These are phyloP conservation scores for Stygiomarasmius scandens DNA, from an alignment of 1,284 basidiomycete species.

Conservation along the genomic window DNA sequence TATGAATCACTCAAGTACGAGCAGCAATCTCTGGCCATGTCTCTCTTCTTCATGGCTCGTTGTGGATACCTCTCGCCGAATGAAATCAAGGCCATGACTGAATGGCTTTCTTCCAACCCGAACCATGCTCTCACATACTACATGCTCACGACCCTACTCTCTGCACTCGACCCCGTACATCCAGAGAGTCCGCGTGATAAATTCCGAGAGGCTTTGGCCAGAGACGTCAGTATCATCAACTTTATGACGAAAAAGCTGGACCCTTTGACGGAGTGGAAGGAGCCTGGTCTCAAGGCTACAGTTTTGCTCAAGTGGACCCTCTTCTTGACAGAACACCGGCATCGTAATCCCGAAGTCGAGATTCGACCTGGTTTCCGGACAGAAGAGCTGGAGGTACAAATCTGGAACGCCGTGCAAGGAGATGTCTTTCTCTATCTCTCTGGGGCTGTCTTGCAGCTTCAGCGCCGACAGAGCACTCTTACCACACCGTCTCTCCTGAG, in stretches of 20 bases:
- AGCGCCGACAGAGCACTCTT: conserved; percentile 44
- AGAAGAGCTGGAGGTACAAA: conserved; percentile 78
- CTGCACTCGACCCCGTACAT: conserved; percentile 70
- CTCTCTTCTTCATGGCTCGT: conserved; percentile 66
- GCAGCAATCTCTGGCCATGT: conserved; percentile 62
- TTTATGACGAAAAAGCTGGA: conserved; percentile 63
- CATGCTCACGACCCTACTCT: conserved; percentile 68
- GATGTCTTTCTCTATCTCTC: conserved; percentile 83
- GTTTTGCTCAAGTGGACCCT: conserved; percentile 87
- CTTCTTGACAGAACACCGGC: conserved; percentile 76
- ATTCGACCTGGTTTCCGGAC: conserved; percentile 70
- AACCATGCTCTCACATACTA: conserved; percentile 74
- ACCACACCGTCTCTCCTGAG: conserved; percentile 50
- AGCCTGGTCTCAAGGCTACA: conserved; percentile 75
- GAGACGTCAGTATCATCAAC: conserved; percentile 45
- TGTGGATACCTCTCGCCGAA: conserved; percentile 59
- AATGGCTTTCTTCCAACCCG: conserved; percentile 66
- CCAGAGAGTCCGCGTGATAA: conserved; percentile 47
- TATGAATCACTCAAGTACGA: conserved; percentile 76
- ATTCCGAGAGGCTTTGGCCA: conserved; percentile 48
- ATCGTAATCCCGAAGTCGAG: conserved; percentile 69
- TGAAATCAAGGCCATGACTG: conserved; percentile 63
- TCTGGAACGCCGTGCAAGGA: conserved; percentile 81
- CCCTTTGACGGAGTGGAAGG: conserved; percentile 64
- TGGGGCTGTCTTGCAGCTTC: conserved; percentile 54